Evolutionary conservation across 208 protist genomes (phyloP).

Genomic region (Trypanosoma conorhini): DNA sequence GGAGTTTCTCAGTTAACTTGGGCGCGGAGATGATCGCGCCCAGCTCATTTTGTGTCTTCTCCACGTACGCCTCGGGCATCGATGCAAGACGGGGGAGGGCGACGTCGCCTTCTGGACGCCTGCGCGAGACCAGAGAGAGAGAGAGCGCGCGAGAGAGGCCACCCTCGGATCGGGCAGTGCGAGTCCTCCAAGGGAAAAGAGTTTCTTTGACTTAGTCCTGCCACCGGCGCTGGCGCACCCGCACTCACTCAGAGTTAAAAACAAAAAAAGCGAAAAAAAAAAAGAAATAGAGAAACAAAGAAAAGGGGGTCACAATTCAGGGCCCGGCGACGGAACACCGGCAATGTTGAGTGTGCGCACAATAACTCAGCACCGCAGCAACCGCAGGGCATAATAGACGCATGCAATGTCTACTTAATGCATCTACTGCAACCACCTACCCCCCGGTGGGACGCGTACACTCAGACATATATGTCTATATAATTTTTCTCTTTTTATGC

Average conservation of each 20-base stretch:
- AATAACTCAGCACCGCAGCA: neutral
- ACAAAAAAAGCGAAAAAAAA: slow-evolving; percentile 5
- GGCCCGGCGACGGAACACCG: neutral
- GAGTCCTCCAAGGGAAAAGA: neutral
- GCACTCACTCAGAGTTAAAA: neutral
- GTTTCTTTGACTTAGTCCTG: neutral
- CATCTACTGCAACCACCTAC: no score
- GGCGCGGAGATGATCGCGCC: slow-evolving; percentile 75
- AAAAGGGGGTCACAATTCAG: neutral
- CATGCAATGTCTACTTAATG: no score
- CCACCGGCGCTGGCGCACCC: neutral
- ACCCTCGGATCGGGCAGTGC: neutral
- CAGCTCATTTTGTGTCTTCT: slow-evolving; percentile 79
- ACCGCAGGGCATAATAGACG: no score
- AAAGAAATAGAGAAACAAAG: neutral
- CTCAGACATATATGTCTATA: no score
- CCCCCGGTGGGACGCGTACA: no score
- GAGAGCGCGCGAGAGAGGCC: neutral
- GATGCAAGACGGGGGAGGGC: neutral
- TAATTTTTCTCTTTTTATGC: neutral
- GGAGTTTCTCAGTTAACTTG: slow-evolving; percentile 90
- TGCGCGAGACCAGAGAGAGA: neutral
- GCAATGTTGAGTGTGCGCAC: neutral
- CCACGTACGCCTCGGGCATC: slow-evolving; percentile 46
- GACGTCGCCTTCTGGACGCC: neutral